Percentiles rank a stretch among this genome's conserved stretches.
Conservation (phyloP, 371 early-diverging fungal genomes). For the Circinella umbellata region DNA sequence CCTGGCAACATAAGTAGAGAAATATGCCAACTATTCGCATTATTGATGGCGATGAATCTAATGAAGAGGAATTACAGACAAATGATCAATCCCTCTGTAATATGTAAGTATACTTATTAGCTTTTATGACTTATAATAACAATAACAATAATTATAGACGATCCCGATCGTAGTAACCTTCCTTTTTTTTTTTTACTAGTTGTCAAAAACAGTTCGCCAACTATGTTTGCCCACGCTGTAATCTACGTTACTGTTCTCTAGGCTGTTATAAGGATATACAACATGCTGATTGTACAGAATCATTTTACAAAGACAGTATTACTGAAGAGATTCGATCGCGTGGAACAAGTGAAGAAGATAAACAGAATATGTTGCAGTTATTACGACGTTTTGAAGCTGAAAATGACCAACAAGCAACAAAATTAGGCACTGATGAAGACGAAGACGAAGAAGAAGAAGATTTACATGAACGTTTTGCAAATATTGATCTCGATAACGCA, state of each 20-base stretch:
- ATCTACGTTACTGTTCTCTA: slow-evolving; percentile 71
- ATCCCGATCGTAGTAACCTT: neutral
- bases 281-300: slow-evolving; percentile 67
- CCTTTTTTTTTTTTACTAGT: slow-evolving; percentile 26
- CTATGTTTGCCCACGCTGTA: slow-evolving; percentile 76
- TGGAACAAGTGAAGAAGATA: slow-evolving; percentile 43
- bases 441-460: slow-evolving; percentile 40
- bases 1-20: too few relatives aligned
- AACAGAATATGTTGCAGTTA: slow-evolving; percentile 58
- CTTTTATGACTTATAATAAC: neutral
- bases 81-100: neutral
- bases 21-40: slow-evolving; percentile 2
- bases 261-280: slow-evolving; percentile 64
- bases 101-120: neutral
- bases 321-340: slow-evolving; percentile 61
- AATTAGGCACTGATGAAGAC: slow-evolving; percentile 18
- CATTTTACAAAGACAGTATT: slow-evolving; percentile 67
- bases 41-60: neutral
- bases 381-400: slow-evolving; percentile 60
- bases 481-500: slow-evolving; percentile 57
- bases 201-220: slow-evolving; percentile 60
- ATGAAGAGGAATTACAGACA: neutral
- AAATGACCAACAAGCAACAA: slow-evolving; percentile 17
- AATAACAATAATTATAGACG: too few relatives aligned
- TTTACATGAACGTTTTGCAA: slow-evolving; percentile 49